A percentile compares a stretch with the other conserved stretches of the same genome.
Conservation (phyloP, 2,329 filamentous ascomycete genomes). For the Colletotrichum liriopes region DNA sequence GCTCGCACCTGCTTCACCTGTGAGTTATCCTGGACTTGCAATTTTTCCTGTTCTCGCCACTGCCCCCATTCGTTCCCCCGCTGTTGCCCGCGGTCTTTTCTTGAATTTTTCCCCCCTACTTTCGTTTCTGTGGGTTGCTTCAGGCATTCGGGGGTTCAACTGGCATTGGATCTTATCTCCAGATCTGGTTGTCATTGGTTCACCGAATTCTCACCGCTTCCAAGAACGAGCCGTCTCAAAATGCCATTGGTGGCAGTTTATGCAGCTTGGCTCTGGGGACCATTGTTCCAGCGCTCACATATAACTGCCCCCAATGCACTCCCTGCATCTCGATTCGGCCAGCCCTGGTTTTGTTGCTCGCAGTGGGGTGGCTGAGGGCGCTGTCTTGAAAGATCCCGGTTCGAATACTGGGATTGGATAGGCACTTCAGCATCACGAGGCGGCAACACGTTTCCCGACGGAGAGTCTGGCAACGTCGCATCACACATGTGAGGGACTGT, state of each 20-base stretch:
- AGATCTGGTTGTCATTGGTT: constrained; percentile 31
- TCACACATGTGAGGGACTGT: neutral
- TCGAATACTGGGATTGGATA: neutral
- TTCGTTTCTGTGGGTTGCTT: constrained; percentile 35
- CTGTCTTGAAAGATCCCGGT: neutral
- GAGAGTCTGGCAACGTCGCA: neutral
- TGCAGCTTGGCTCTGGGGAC: constrained; percentile 17
- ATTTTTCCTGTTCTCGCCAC: constrained; percentile 1
- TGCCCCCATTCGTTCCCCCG: neutral
- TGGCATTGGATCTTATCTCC: constrained; percentile 9
- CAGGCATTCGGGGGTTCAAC: constrained; percentile 17
- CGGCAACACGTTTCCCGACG: no score
- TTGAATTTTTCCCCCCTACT: neutral
- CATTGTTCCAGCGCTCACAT: neutral
- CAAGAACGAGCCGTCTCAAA: neutral
- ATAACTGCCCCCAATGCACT: neutral
- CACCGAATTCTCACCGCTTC: constrained; percentile 23
- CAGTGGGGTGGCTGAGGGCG: neutral
- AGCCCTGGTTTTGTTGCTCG: neutral
- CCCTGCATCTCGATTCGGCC: neutral
- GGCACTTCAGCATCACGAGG: neutral
- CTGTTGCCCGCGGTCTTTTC: neutral
- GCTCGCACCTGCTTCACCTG: constrained; percentile 66
- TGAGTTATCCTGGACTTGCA: constrained; percentile 54
- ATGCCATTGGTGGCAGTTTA: constrained; percentile 32